phyloP scores from a whole-genome alignment of 257 asterid genomes.

The Paulownia fortunei region DNA sequence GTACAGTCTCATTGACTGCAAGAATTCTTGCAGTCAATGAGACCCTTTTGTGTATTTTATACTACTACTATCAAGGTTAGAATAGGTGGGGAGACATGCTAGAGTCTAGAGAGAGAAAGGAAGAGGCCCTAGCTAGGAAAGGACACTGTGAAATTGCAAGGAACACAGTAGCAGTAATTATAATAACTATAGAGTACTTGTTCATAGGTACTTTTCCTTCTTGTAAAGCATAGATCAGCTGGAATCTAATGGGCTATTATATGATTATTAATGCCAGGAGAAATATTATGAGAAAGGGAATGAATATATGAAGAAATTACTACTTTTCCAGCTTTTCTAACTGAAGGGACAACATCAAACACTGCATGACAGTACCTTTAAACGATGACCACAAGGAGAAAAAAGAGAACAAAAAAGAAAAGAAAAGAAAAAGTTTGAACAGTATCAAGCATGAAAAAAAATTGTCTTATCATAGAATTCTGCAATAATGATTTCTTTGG shows the following conservation, averaged over 20 bases:
- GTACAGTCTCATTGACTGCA: not conserved
- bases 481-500: constrained; percentile 42
- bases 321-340: constrained; percentile 51
- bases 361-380: constrained; percentile 41
- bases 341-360: constrained; percentile 41
- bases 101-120: constrained; percentile 29
- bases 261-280: constrained; percentile 12
- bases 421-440: not conserved
- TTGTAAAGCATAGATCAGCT: constrained; percentile 10
- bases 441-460: constrained; percentile 6
- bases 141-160: constrained; percentile 24
- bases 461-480: constrained; percentile 61
- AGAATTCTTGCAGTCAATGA: not conserved
- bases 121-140: not conserved
- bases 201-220: constrained; percentile 7
- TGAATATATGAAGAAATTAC: constrained; percentile 20
- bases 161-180: not conserved
- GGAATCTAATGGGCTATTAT: not conserved
- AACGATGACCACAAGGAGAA: constrained; percentile 43
- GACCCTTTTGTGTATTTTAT: not conserved
- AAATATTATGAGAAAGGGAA: constrained; percentile 6
- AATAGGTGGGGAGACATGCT: not conserved
- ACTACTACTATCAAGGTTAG: not conserved
- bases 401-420: constrained; percentile 29
- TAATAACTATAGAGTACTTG: constrained; percentile 11